Evolutionary conservation across 2,329 filamentous ascomycete genomes (phyloP).

Genomic region (Ceratocystis albifundus): DNA sequence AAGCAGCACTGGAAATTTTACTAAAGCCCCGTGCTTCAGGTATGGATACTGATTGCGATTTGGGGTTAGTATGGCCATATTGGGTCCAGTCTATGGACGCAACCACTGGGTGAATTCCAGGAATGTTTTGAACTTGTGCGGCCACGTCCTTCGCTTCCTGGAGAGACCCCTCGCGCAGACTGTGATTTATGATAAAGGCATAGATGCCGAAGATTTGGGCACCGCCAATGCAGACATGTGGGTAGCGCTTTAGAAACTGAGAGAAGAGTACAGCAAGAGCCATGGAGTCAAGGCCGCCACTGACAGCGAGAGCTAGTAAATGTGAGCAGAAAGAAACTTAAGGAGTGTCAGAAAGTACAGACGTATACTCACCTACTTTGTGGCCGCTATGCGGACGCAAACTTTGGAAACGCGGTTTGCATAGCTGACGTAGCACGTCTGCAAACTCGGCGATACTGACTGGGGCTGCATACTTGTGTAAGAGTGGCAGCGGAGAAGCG

Average conservation of each 20-base stretch:
- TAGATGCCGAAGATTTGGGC: conserved; percentile 35
- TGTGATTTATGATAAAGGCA: conserved; percentile 47
- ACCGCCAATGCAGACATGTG: conserved; percentile 35
- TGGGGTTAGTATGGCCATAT: conserved; percentile 15
- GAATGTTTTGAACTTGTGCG: conserved; percentile 32
- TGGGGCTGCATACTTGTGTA: background rate
- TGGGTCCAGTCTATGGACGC: conserved; percentile 28
- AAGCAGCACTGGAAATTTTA: conserved; percentile 29
- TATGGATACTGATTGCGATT: background rate
- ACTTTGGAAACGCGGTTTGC: background rate
- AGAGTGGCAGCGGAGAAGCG: background rate
- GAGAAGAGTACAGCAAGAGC: conserved; percentile 68
- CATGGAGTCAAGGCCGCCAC: conserved; percentile 97
- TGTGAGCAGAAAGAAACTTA: background rate
- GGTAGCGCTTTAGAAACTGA: conserved; percentile 32
- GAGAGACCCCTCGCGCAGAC: conserved; percentile 41
- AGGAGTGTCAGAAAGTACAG: background rate
- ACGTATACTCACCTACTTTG: conserved; percentile 9
- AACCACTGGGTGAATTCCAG: conserved; percentile 27
- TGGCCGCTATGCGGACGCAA: background rate
- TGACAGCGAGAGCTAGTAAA: conserved; percentile 60
- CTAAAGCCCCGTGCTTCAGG: background rate
- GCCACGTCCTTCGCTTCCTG: conserved; percentile 42
- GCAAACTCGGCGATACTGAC: conserved; percentile 8
- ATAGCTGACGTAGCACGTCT: conserved; percentile 9